Percentiles rank a stretch among this genome's conserved stretches.
These are phyloP conservation scores for Blastomyces emzantsi DNA, from an alignment of 2,329 filamentous ascomycete species.

Conservation along the genomic window DNA sequence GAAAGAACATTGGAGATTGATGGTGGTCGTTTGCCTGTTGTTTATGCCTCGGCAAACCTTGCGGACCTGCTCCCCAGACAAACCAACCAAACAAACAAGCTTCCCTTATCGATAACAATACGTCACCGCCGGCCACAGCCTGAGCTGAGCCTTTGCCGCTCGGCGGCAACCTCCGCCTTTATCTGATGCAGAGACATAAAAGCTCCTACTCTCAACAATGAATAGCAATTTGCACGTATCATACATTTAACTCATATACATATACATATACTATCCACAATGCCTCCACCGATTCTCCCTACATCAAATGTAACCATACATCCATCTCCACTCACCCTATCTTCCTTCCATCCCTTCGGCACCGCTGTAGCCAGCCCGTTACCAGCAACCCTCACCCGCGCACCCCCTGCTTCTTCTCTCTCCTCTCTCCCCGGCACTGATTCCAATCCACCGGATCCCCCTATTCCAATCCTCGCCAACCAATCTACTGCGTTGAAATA, in stretches of 20 bases:
- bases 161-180: neutral
- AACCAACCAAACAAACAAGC: neutral
- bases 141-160: no score
- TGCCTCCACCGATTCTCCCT: constrained; percentile 27
- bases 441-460: constrained; percentile 22
- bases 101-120: neutral
- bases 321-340: constrained; percentile 57
- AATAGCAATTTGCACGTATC: neutral
- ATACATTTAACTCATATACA: neutral
- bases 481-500: constrained; percentile 87
- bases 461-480: constrained; percentile 58
- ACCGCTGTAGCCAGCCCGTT: constrained; percentile 69
- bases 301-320: constrained; percentile 39
- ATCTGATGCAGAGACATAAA: neutral
- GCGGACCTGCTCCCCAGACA: neutral
- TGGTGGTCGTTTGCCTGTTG: no score
- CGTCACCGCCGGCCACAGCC: neutral
- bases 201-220: neutral
- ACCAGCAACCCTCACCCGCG: constrained; percentile 42
- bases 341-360: constrained; percentile 69
- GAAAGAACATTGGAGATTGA: neutral
- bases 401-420: constrained; percentile 38
- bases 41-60: neutral
- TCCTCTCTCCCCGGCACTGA: constrained; percentile 22
- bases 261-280: constrained; percentile 13